These are phyloP conservation scores for Aaosphaeria pasadenensis DNA, from an alignment of 2,329 filamentous ascomycete species.

Conservation along the genomic window DNA sequence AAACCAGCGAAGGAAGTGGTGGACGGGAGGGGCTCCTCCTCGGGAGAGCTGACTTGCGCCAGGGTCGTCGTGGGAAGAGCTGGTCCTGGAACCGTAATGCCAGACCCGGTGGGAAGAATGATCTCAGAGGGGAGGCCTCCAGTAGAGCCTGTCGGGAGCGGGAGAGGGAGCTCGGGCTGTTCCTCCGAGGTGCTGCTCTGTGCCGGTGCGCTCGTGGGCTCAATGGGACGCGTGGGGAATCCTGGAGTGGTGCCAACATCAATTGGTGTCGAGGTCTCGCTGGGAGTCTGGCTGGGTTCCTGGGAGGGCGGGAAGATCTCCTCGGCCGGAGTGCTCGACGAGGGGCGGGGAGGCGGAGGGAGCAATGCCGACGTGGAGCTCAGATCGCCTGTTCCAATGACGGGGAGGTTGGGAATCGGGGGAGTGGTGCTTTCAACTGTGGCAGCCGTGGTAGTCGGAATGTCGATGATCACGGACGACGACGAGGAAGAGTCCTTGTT, in stretches of 20 bases:
- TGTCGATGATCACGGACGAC: slow-evolving; percentile 1
- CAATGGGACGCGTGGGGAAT: background rate
- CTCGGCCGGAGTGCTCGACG: too few species aligned
- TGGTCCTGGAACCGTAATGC: background rate
- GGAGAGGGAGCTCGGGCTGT: background rate
- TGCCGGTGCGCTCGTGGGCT: too few species aligned
- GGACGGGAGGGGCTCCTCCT: background rate
- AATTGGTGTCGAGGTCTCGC: too few species aligned
- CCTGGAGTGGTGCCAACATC: too few species aligned
- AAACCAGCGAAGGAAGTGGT: background rate
- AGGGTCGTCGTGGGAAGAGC: background rate
- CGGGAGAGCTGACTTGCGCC: background rate
- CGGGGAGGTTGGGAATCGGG: background rate
- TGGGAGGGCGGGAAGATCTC: too few species aligned
- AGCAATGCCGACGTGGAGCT: too few species aligned
- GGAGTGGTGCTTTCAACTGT: background rate
- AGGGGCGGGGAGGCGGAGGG: too few species aligned
- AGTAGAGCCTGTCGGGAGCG: background rate
- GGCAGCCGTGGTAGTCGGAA: background rate
- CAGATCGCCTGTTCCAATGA: too few species aligned
- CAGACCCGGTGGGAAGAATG: background rate
- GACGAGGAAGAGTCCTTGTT: slow-evolving; percentile 2
- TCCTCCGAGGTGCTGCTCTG: too few species aligned
- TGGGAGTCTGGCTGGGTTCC: too few species aligned
- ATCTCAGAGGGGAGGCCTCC: slow-evolving; percentile 8